Percentiles rank a stretch among this genome's conserved stretches.
These are phyloP conservation scores for Penicillium fimorum DNA, from an alignment of 495 filamentous ascomycete genomes.

Conservation along the genomic window DNA sequence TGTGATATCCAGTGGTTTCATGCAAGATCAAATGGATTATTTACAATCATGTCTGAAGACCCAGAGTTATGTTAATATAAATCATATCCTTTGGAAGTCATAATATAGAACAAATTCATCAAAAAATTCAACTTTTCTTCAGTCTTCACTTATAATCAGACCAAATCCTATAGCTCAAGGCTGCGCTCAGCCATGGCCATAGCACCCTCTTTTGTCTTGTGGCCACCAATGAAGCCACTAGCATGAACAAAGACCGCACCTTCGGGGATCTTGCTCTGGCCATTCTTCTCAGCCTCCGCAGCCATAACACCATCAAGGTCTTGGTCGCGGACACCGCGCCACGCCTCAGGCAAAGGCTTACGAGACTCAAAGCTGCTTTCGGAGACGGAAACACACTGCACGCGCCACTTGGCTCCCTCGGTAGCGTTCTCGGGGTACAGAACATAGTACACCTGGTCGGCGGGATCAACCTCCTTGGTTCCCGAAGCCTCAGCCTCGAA, in stretches of 20 bases:
- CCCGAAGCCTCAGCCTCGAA: slow-evolving; percentile 64
- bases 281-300: slow-evolving; percentile 49
- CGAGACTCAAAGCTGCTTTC: slow-evolving; percentile 85
- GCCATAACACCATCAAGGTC: slow-evolving; percentile 73
- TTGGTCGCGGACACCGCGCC: slow-evolving; percentile 86
- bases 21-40: not conserved
- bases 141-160: not conserved
- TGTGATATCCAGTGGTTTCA: not conserved
- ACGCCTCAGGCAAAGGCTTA: slow-evolving; percentile 83
- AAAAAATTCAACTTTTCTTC: slow-evolving; percentile 17
- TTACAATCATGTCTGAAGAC: not conserved
- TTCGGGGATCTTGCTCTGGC: slow-evolving; percentile 40
- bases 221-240: slow-evolving; percentile 92
- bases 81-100: slow-evolving; percentile 1
- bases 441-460: slow-evolving; percentile 70
- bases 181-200: slow-evolving; percentile 81
- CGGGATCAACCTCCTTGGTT: slow-evolving; percentile 29
- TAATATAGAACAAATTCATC: slow-evolving; percentile 5
- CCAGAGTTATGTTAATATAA: not conserved
- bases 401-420: slow-evolving; percentile 78
- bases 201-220: slow-evolving; percentile 86
- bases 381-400: slow-evolving; percentile 79
- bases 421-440: slow-evolving; percentile 79
- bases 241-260: slow-evolving; percentile 93
- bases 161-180: slow-evolving; percentile 45